phyloP scores from a whole-genome alignment of 2,329 filamentous ascomycete genomes.

The Fusarium aywerte region DNA sequence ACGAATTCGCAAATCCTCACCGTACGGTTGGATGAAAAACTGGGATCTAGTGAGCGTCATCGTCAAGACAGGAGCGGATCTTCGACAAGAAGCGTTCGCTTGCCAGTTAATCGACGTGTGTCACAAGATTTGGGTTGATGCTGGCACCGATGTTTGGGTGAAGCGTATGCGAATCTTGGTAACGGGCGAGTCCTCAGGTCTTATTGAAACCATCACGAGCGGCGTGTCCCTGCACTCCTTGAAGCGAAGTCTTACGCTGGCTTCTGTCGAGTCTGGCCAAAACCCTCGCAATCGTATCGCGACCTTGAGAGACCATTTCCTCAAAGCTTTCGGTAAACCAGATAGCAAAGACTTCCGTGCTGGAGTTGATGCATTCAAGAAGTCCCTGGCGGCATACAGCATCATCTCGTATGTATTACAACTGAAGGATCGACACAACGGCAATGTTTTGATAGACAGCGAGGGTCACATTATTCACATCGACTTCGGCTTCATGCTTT shows the following conservation, averaged over 20 bases:
- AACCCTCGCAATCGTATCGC: slow-evolving; percentile 82
- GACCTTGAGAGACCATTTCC: slow-evolving; percentile 82
- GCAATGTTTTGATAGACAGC: slow-evolving; percentile 86
- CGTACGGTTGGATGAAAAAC: slow-evolving; percentile 89
- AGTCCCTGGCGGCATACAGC: slow-evolving; percentile 86
- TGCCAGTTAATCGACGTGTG: slow-evolving; percentile 86
- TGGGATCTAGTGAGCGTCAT: slow-evolving; percentile 90
- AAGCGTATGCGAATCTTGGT: slow-evolving; percentile 89
- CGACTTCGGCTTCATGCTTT: slow-evolving; percentile 91
- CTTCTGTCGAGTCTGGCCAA: slow-evolving; percentile 75
- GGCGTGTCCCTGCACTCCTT: slow-evolving; percentile 88
- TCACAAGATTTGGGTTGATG: slow-evolving; percentile 83
- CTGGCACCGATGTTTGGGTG: slow-evolving; percentile 82
- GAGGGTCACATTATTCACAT: slow-evolving; percentile 90
- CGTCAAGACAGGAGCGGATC: slow-evolving; percentile 85
- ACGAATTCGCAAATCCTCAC: slow-evolving; percentile 82
- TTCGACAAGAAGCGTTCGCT: slow-evolving; percentile 86
- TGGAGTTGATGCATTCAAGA: slow-evolving; percentile 81
- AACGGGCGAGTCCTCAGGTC: slow-evolving; percentile 83
- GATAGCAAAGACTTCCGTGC: slow-evolving; percentile 76
- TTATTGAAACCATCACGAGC: slow-evolving; percentile 90
- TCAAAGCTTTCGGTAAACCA: slow-evolving; percentile 79
- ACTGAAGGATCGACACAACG: slow-evolving; percentile 87
- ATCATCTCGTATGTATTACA: slow-evolving; percentile 86
- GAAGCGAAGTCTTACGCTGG: slow-evolving; percentile 82